phyloP scores from a whole-genome alignment of 345 rosid genomes.

The Xanthoceras sorbifolium region DNA sequence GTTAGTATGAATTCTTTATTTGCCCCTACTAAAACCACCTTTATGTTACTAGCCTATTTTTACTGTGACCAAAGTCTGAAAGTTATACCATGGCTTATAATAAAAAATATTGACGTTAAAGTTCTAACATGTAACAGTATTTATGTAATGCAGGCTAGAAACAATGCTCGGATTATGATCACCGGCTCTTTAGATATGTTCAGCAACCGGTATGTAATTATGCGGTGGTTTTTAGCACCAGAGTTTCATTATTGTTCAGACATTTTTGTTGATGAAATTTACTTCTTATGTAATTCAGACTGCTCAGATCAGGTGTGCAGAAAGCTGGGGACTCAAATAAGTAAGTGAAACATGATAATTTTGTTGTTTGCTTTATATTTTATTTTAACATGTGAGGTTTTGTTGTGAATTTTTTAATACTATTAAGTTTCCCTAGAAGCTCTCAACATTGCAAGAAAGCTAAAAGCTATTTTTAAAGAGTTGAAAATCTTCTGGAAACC shows the following conservation, averaged over 20 bases:
- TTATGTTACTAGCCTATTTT: neutral
- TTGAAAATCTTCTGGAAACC: neutral
- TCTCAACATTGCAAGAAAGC: neutral
- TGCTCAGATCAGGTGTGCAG: slow-evolving; percentile 57
- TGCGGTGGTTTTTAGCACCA: slow-evolving; percentile 15
- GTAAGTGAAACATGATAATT: slow-evolving; percentile 34
- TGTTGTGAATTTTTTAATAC: neutral
- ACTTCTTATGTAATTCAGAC: slow-evolving; percentile 38
- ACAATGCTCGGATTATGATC: slow-evolving; percentile 73
- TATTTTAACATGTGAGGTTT: neutral
- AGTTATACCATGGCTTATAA: neutral
- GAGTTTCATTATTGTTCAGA: neutral
- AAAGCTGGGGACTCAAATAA: slow-evolving; percentile 52
- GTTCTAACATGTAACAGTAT: neutral
- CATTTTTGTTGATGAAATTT: slow-evolving; percentile 20
- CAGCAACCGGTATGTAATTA: slow-evolving; percentile 47
- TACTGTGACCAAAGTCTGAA: neutral
- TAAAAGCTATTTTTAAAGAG: neutral
- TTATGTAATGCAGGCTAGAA: slow-evolving; percentile 59
- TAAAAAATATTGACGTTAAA: no score
- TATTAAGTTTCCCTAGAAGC: neutral
- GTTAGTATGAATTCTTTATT: neutral
- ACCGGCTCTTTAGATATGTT: slow-evolving; percentile 66
- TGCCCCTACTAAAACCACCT: neutral
- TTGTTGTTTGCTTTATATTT: neutral